Conservation (phyloP, 495 filamentous ascomycete species). For the Penicillium daleae region DNA sequence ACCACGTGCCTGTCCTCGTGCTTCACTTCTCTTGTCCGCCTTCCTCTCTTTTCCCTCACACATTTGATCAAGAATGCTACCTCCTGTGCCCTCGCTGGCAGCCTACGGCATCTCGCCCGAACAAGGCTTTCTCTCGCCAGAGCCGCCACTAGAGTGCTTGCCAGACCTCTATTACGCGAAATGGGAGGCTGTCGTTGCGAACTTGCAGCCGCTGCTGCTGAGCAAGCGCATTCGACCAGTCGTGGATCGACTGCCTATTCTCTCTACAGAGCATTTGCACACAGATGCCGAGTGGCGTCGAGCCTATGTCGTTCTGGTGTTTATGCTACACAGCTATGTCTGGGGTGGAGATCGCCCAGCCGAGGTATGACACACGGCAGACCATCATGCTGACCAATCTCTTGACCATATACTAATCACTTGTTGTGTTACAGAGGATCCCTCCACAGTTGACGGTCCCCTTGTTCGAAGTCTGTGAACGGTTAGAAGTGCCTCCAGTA, state of each 20-base stretch:
- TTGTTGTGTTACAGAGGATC: slow-evolving; percentile 60
- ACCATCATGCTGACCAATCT: not conserved
- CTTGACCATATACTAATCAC: slow-evolving; percentile 17
- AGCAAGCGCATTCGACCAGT: slow-evolving; percentile 77
- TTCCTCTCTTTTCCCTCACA: not conserved
- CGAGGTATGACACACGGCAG: slow-evolving; percentile 55
- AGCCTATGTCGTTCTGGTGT: slow-evolving; percentile 84
- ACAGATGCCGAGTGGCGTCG: slow-evolving; percentile 88
- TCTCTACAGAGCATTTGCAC: slow-evolving; percentile 78
- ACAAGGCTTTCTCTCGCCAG: slow-evolving; percentile 85
- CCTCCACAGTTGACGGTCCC: slow-evolving; percentile 85
- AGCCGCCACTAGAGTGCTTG: slow-evolving; percentile 76
- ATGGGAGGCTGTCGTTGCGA: slow-evolving; percentile 84
- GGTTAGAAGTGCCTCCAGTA: slow-evolving; percentile 88
- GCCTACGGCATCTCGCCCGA: slow-evolving; percentile 88
- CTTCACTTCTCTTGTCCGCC: not conserved
- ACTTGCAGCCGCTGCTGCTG: slow-evolving; percentile 84
- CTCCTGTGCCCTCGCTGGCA: slow-evolving; percentile 73
- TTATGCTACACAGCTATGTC: slow-evolving; percentile 91
- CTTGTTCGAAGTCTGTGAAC: slow-evolving; percentile 73
- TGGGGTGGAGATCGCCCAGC: slow-evolving; percentile 87
- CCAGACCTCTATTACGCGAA: slow-evolving; percentile 89
- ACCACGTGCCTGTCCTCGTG: slow-evolving; percentile 7
- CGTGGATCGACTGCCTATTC: slow-evolving; percentile 76
- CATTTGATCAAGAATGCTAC: slow-evolving; percentile 65